phyloP scores from a whole-genome alignment of 495 filamentous ascomycete species.

The Trichoderma virens region DNA sequence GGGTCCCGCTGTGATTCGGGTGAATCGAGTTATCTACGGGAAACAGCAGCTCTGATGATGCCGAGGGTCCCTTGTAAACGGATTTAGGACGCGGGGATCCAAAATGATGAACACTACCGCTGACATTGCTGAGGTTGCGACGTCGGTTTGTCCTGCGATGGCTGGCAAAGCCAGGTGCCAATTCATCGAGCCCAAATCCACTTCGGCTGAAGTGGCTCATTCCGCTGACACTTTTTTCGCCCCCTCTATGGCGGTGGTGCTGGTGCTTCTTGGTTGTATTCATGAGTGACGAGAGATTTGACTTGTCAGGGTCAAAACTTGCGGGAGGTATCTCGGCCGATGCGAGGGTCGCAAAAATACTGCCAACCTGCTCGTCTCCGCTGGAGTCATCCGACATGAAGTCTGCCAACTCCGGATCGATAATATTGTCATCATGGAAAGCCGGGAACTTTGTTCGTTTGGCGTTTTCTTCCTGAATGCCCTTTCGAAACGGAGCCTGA shows the following conservation, averaged over 20 bases:
- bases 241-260: slow-evolving; percentile 51
- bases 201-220: slow-evolving; percentile 51
- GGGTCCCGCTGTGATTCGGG: slow-evolving; percentile 36
- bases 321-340: slow-evolving; percentile 33
- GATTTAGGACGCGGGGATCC: slow-evolving; percentile 60
- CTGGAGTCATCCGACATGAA: slow-evolving; percentile 95
- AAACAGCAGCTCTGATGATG: slow-evolving; percentile 34
- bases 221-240: slow-evolving; percentile 60
- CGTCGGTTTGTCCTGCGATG: slow-evolving; percentile 55
- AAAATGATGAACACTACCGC: slow-evolving; percentile 51
- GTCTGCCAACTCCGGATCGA: slow-evolving; percentile 89
- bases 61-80: slow-evolving; percentile 31
- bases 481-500: slow-evolving; percentile 82
- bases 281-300: slow-evolving; percentile 44
- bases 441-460: slow-evolving; percentile 63
- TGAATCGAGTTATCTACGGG: slow-evolving; percentile 27
- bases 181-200: slow-evolving; percentile 30
- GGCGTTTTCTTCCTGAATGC: slow-evolving; percentile 52
- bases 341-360: slow-evolving; percentile 68
- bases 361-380: slow-evolving; percentile 76
- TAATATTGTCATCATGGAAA: slow-evolving; percentile 96
- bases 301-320: slow-evolving; percentile 39
- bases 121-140: slow-evolving; percentile 72
- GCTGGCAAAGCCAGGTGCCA: slow-evolving; percentile 32
- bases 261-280: slow-evolving; percentile 56